Conservation (phyloP, 228 moss, liverwort and hornwort genomes). For the Sphagnum fallax region DNA sequence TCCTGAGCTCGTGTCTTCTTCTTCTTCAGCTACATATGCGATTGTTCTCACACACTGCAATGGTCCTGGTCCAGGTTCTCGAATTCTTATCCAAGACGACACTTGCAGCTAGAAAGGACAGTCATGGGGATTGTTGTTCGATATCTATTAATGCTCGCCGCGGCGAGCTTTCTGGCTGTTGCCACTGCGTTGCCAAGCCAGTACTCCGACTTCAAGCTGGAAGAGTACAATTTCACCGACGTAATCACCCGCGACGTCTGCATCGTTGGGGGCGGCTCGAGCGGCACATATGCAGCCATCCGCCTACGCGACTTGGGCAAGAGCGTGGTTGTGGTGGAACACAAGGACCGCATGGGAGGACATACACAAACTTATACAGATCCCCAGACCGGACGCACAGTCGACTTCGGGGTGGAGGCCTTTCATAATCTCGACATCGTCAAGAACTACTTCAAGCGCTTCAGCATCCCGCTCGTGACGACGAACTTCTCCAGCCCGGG, state of each 20-base stretch:
- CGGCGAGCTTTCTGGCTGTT: too few species aligned
- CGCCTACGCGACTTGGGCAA: slow-evolving; percentile 3
- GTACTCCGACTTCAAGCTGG: too few species aligned
- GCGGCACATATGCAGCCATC: slow-evolving; percentile 10
- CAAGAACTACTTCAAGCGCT: slow-evolving; percentile 3
- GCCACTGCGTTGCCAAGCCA: too few species aligned
- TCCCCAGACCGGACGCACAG: background rate
- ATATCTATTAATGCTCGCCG: too few species aligned
- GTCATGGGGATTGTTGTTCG: too few species aligned
- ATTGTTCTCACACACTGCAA: too few species aligned
- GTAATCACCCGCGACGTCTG: background rate
- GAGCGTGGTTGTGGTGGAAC: slow-evolving; percentile 12
- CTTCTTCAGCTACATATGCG: too few species aligned
- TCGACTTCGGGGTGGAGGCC: background rate
- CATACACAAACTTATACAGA: slow-evolving; percentile 14
- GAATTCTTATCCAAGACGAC: too few species aligned
- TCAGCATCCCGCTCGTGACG: background rate
- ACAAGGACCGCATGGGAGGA: slow-evolving; percentile 4
- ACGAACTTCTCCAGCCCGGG: too few species aligned
- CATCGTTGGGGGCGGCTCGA: slow-evolving; percentile 8
- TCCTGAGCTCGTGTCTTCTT: too few species aligned
- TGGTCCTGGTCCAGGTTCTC: too few species aligned
- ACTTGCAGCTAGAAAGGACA: too few species aligned
- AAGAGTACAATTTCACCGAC: background rate
- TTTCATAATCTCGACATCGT: slow-evolving; percentile 2